Percentiles rank a stretch among this genome's conserved stretches.
phyloP scores from a whole-genome alignment of 805 yeast genomes.

The Debaryomyces maramus region DNA sequence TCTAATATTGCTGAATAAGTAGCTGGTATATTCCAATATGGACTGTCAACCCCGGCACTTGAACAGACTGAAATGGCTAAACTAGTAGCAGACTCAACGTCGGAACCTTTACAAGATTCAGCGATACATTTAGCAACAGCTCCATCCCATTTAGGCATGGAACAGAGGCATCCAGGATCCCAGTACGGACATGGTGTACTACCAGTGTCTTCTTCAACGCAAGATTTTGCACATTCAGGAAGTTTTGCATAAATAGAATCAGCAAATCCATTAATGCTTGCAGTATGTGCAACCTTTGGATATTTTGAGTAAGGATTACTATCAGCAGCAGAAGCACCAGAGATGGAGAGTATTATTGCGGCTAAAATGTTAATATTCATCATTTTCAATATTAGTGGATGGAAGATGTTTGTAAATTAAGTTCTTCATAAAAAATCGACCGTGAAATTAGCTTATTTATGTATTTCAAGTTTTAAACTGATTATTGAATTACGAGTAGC shows the following conservation, averaged over 20 bases:
- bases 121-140: constrained; percentile 40
- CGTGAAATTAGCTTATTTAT: too few species aligned
- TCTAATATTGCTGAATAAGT: constrained; percentile 28
- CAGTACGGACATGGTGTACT: constrained; percentile 46
- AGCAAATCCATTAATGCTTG: constrained; percentile 44
- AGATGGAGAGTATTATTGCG: constrained; percentile 10
- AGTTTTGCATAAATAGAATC: constrained; percentile 33
- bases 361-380: constrained; percentile 7
- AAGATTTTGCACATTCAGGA: constrained; percentile 38
- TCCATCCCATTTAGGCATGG: constrained; percentile 35
- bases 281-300: constrained; percentile 39
- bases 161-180: constrained; percentile 49
- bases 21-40: constrained; percentile 32
- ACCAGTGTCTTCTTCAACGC: constrained; percentile 33
- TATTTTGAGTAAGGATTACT: constrained; percentile 28
- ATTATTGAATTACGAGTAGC: too few species aligned
- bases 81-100: constrained; percentile 26
- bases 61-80: constrained; percentile 35
- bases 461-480: too few species aligned
- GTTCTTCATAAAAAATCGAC: too few species aligned
- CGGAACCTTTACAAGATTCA: constrained; percentile 33
- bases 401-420: too few species aligned
- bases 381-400: constrained; percentile 1
- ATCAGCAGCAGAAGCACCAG: constrained; percentile 7
- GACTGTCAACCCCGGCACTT: constrained; percentile 33